Evolutionary conservation across 2,329 filamentous ascomycete genomes (phyloP), one percentile per base, ranked within the genome.

Genomic region (Hirsutella rhossiliensis): DNA sequence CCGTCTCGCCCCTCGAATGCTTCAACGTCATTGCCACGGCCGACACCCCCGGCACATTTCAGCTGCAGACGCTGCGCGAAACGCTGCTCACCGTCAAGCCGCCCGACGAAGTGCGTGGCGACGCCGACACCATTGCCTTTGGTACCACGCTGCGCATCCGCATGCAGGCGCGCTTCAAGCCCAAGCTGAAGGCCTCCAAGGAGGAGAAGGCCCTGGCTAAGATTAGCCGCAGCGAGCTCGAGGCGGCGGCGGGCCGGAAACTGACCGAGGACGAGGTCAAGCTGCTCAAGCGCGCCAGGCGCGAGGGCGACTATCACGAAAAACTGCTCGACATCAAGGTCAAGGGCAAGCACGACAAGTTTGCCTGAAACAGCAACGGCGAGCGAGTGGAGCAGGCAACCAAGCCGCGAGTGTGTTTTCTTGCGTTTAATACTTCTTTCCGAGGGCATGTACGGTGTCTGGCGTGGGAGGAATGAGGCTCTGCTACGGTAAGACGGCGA

Each of bases 81-180:
- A 84, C 77, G 0, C 89, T 84, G 59, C 51, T 96, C 13, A 73
- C 76, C 1, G 69, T 78, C 39, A 76, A 75, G 53, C 70, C 82
- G 17, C 20, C 41, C 2, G 69, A 78, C 1, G 82, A 89, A 52
- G 70, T 94, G 12, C 78, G 87, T 29, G 88, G 87, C 41, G 87
- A 95, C 60, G 82, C 78, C 8, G 77, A 81, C 13, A 65, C 68
- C 9, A 76, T 80, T 42, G 75, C 71, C 5, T 85, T 84, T 56
- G 76, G 75, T 53, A 87, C 86, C 11, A 83, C 80, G 7, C 61
- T 94, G 47, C 75, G 87, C 41, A 77, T 97, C 54, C 83, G 89
- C 43, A 96, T 97, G 89, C 90, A 97, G 67, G 87, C 90, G 19
- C 75, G 86, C 42, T 97, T 94, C 69, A 96, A 96, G 70, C 89